Conservation (phyloP, 129 eudicot species). For the Pseudognaphalium luteoalbum region DNA sequence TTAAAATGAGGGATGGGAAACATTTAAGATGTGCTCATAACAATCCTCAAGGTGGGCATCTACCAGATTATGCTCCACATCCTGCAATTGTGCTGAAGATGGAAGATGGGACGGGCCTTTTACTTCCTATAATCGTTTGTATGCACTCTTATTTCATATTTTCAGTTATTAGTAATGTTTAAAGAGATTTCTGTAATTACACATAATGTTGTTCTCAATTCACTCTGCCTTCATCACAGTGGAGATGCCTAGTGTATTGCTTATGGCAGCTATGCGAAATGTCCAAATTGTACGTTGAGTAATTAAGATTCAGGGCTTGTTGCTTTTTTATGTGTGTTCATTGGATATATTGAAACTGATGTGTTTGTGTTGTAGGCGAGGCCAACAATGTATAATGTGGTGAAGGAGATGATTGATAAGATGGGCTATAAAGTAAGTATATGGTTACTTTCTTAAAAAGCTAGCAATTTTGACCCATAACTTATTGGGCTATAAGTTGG, state of each 20-base stretch:
- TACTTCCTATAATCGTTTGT: slow-evolving; percentile 87
- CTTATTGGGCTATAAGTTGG: too few species aligned
- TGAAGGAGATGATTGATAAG: slow-evolving; percentile 89
- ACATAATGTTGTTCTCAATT: not conserved
- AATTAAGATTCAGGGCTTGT: slow-evolving; percentile 4
- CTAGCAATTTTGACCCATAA: not conserved
- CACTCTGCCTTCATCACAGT: slow-evolving; percentile 44
- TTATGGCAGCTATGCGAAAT: slow-evolving; percentile 83
- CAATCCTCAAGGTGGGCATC: slow-evolving; percentile 74
- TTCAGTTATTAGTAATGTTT: not conserved
- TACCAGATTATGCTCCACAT: slow-evolving; percentile 79
- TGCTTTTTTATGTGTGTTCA: not conserved
- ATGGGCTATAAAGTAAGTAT: slow-evolving; percentile 83
- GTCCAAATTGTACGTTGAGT: slow-evolving; percentile 68
- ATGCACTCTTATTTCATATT: slow-evolving; percentile 32
- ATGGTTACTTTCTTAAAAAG: not conserved
- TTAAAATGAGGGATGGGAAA: slow-evolving; percentile 89
- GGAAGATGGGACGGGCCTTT: slow-evolving; percentile 95
- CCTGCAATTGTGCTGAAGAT: slow-evolving; percentile 92
- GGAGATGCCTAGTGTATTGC: slow-evolving; percentile 91
- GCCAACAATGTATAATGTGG: slow-evolving; percentile 86
- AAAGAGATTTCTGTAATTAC: not conserved
- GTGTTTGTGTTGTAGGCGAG: slow-evolving; percentile 57
- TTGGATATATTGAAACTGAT: not conserved
- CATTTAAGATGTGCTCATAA: slow-evolving; percentile 76